A percentile compares a stretch with the other conserved stretches of the same genome.
phyloP scores from a whole-genome alignment of 2,329 filamentous ascomycete species.

The Ceratocystiopsis sp. region DNA sequence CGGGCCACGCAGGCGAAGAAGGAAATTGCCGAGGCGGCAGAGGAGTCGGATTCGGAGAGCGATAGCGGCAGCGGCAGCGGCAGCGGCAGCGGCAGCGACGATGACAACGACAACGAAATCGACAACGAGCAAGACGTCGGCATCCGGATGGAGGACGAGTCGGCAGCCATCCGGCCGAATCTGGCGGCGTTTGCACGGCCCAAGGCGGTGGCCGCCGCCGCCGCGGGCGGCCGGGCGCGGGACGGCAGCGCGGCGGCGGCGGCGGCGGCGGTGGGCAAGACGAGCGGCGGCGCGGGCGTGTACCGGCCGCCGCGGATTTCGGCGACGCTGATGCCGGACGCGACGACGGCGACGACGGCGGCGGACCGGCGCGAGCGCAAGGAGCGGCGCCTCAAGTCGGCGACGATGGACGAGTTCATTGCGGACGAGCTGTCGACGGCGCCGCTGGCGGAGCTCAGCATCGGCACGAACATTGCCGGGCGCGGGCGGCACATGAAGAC shows the following conservation, averaged over 20 bases:
- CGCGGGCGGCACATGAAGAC: constrained; percentile 69
- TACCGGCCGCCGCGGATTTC: constrained; percentile 83
- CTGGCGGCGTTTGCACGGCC: constrained; percentile 20
- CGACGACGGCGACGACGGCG: constrained; percentile 27
- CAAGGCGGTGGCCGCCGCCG: constrained; percentile 1
- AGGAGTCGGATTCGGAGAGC: constrained; percentile 9
- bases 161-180: constrained; percentile 14
- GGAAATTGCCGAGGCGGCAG: constrained; percentile 19
- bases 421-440: constrained; percentile 66
- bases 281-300: constrained; percentile 32
- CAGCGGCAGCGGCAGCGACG: constrained; percentile 20
- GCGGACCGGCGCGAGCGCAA: constrained; percentile 45
- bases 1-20: constrained; percentile 22
- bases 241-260: constrained; percentile 15
- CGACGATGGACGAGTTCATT: constrained; percentile 84
- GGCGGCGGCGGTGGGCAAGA: background rate
- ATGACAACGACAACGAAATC: constrained; percentile 11
- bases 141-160: constrained; percentile 3
- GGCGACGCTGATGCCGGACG: constrained; percentile 66
- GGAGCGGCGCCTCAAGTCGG: constrained; percentile 52
- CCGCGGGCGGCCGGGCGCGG: constrained; percentile 9
- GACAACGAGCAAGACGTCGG: constrained; percentile 5
- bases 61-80: constrained; percentile 10
- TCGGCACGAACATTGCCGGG: constrained; percentile 73
- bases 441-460: constrained; percentile 71